A percentile compares a stretch with the other conserved stretches of the same genome.
Evolutionary conservation across 2,329 filamentous ascomycete species (phyloP).

Genomic region (Elsinoe perseae): DNA sequence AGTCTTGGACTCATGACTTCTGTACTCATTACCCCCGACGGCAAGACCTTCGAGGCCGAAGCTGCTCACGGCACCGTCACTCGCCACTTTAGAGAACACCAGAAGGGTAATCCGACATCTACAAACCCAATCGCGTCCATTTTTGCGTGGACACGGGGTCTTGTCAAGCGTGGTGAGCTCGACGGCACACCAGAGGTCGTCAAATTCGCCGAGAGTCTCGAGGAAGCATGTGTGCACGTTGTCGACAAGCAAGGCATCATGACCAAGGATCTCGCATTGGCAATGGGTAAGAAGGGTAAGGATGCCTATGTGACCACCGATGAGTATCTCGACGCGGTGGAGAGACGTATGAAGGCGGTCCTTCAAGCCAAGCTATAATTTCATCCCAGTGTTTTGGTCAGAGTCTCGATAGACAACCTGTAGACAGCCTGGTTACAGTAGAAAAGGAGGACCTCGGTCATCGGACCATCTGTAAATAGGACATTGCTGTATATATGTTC

Average conservation of each 20-base stretch:
- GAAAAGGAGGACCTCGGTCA: neutral
- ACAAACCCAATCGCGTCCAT: slow-evolving; percentile 99
- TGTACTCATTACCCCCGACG: slow-evolving; percentile 90
- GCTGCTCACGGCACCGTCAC: slow-evolving; percentile 97
- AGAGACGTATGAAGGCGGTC: slow-evolving; percentile 74
- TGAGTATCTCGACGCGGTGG: slow-evolving; percentile 87
- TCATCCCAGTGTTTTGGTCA: neutral
- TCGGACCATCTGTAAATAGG: neutral
- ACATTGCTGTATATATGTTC: neutral
- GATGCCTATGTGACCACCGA: slow-evolving; percentile 83
- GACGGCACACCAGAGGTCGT: slow-evolving; percentile 89
- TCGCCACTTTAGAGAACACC: slow-evolving; percentile 96
- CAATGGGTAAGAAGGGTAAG: slow-evolving; percentile 80
- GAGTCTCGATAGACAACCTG: neutral
- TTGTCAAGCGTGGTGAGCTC: slow-evolving; percentile 85
- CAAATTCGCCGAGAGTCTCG: slow-evolving; percentile 81
- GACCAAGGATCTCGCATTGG: slow-evolving; percentile 98
- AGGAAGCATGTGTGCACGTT: slow-evolving; percentile 88
- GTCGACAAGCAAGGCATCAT: slow-evolving; percentile 92
- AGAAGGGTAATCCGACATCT: slow-evolving; percentile 93
- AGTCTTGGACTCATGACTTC: slow-evolving; percentile 98
- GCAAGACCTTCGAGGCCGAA: slow-evolving; percentile 95
- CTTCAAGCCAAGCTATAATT: slow-evolving; percentile 68
- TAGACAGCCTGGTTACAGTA: slow-evolving; percentile 8
- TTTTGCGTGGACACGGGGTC: slow-evolving; percentile 96